Conservation (phyloP, 345 rosid genomes). For the Alliaria petiolata region DNA sequence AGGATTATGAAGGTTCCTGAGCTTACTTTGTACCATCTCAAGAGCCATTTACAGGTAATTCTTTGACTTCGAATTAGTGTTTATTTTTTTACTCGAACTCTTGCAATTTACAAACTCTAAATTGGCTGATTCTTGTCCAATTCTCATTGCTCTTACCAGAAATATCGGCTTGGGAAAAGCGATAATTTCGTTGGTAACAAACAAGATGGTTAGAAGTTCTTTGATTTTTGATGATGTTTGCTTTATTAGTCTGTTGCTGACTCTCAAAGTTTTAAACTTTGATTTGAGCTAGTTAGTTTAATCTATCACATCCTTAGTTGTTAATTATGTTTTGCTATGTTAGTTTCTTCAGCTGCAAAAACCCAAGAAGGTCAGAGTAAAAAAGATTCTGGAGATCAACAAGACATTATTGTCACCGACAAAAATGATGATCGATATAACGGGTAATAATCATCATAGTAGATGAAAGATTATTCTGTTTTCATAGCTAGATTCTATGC, state of each 20-base stretch:
- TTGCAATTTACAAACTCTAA: not conserved
- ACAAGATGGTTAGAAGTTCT: not conserved
- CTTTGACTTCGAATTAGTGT: not conserved
- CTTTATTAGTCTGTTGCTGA: not conserved
- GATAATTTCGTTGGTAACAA: not conserved
- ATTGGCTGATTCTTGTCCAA: not conserved
- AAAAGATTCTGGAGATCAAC: not conserved
- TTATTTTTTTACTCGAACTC: not conserved
- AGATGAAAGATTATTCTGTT: not conserved
- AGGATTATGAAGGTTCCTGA: constrained; percentile 75
- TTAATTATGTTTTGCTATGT: not conserved
- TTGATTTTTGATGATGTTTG: not conserved
- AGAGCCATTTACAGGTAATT: not conserved
- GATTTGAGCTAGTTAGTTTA: not conserved
- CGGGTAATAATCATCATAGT: not conserved
- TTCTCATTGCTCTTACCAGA: not conserved
- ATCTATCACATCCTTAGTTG: not conserved
- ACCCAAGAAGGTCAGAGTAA: not conserved
- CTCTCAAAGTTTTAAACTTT: too few relatives aligned
- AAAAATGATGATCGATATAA: not conserved
- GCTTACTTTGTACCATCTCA: constrained; percentile 41
- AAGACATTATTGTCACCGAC: not conserved
- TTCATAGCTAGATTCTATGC: not conserved
- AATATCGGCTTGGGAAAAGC: not conserved
- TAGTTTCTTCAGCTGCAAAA: not conserved